Conservation (phyloP, 108 stramenopile genomes). For the Stephanodiscus triporus region DNA sequence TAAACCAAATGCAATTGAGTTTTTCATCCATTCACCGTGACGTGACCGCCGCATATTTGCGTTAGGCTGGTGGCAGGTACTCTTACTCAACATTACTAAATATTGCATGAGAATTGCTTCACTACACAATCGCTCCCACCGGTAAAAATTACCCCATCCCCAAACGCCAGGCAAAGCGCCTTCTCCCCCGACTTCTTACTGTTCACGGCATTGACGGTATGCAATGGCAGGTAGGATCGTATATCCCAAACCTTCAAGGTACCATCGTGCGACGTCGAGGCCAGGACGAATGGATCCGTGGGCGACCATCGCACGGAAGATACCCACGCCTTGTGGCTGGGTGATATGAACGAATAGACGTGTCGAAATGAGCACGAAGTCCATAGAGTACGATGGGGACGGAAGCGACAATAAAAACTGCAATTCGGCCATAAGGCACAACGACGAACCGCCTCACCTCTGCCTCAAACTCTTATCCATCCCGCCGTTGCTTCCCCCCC, state of each 20-base stretch:
- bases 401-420: neutral
- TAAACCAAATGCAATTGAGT: too few species aligned
- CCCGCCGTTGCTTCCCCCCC: conserved; percentile 27
- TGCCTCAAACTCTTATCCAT: conserved; percentile 50
- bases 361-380: neutral
- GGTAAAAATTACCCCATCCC: conserved; percentile 54
- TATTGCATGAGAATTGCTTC: conserved; percentile 50
- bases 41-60: too few species aligned
- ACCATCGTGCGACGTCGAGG: conserved; percentile 89
- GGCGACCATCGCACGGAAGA: conserved; percentile 83
- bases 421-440: neutral
- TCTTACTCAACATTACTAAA: neutral
- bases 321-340: conserved; percentile 91
- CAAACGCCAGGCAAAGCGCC: conserved; percentile 61
- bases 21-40: too few species aligned
- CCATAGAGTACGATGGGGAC: neutral
- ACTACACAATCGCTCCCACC: conserved; percentile 82
- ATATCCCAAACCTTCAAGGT: conserved; percentile 94
- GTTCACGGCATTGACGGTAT: conserved; percentile 83
- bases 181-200: conserved; percentile 64
- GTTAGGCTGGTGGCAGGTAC: too few species aligned
- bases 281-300: conserved; percentile 73
- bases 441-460: conserved; percentile 29
- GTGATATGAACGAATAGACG: conserved; percentile 44
- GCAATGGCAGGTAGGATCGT: conserved; percentile 87